A percentile compares a stretch with the other conserved stretches of the same genome.
These are phyloP conservation scores for Botrytis deweyae DNA, from an alignment of 2,329 filamentous ascomycete genomes.

Conservation along the genomic window DNA sequence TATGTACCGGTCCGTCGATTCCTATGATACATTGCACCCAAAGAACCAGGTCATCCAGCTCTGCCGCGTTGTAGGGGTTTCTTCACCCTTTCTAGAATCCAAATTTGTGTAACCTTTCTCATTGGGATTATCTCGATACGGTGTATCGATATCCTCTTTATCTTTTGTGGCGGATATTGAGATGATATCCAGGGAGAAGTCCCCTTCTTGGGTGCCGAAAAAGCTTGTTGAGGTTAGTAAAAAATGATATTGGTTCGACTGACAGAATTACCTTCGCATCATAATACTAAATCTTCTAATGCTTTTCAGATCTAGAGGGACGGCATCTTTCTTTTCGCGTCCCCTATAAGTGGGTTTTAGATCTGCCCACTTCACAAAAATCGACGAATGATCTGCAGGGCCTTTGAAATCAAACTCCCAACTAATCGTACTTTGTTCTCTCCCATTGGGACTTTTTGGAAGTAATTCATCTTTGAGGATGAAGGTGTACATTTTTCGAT, in stretches of 20 bases:
- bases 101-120: conserved; percentile 7
- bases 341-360: conserved; percentile 75
- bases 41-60: conserved; percentile 24
- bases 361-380: conserved; percentile 62
- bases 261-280: conserved; percentile 69
- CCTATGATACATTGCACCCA: conserved; percentile 20
- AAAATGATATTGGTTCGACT: conserved; percentile 18
- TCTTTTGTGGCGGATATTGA: conserved; percentile 51
- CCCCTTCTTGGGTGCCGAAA: conserved; percentile 70
- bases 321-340: conserved; percentile 58
- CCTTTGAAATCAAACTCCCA: conserved; percentile 70
- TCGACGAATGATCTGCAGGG: conserved; percentile 38
- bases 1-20: conserved; percentile 8
- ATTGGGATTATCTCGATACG: conserved; percentile 30
- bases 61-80: conserved; percentile 1
- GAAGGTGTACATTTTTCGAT: conserved; percentile 70
- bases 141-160: conserved; percentile 12
- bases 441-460: conserved; percentile 57
- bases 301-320: conserved; percentile 55
- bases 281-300: conserved; percentile 72
- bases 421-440: conserved; percentile 69
- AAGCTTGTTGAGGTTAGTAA: conserved; percentile 54
- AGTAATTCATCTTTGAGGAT: conserved; percentile 70
- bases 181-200: conserved; percentile 58
- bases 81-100: not conserved